These are phyloP conservation scores for Solioccasus polychromus DNA, from an alignment of 768 basidiomycete species.

Conservation along the genomic window DNA sequence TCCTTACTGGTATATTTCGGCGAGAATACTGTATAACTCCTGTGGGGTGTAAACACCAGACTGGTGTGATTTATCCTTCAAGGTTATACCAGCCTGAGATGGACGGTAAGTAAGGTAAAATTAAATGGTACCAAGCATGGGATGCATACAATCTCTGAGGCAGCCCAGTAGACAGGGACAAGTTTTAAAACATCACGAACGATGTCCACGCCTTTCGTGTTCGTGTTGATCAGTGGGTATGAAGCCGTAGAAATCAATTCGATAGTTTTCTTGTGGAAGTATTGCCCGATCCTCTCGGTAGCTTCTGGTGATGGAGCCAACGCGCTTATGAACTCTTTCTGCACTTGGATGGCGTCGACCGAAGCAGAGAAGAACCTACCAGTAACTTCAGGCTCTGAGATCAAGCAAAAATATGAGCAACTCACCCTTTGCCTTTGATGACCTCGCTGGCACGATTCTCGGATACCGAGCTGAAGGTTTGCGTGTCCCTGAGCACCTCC, in stretches of 20 bases:
- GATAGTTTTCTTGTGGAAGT: conserved; percentile 64
- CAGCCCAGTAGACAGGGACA: conserved; percentile 69
- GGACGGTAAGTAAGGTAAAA: not conserved
- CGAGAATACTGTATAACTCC: conserved; percentile 61
- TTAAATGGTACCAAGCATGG: not conserved
- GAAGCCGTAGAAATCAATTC: conserved; percentile 54
- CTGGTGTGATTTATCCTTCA: conserved; percentile 54
- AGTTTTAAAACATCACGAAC: conserved; percentile 64
- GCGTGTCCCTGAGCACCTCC: conserved; percentile 47
- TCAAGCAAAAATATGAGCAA: conserved; percentile 5
- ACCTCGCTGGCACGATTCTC: conserved; percentile 49
- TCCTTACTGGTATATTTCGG: conserved; percentile 65
- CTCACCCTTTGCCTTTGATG: conserved; percentile 58
- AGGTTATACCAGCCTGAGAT: conserved; percentile 63
- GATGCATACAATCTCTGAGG: conserved; percentile 59
- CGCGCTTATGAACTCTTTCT: conserved; percentile 48
- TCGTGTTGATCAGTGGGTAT: conserved; percentile 54
- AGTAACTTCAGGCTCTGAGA: conserved; percentile 1
- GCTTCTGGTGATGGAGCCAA: conserved; percentile 48
- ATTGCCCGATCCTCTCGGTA: conserved; percentile 49
- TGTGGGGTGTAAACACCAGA: conserved; percentile 60
- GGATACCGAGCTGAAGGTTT: conserved; percentile 48
- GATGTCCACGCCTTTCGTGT: conserved; percentile 57
- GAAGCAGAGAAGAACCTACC: conserved; percentile 64
- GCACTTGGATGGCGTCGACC: conserved; percentile 34